Evolutionary conservation across 352 stramenopile species (phyloP).

Genomic region (Elongisporangium undulatum): DNA sequence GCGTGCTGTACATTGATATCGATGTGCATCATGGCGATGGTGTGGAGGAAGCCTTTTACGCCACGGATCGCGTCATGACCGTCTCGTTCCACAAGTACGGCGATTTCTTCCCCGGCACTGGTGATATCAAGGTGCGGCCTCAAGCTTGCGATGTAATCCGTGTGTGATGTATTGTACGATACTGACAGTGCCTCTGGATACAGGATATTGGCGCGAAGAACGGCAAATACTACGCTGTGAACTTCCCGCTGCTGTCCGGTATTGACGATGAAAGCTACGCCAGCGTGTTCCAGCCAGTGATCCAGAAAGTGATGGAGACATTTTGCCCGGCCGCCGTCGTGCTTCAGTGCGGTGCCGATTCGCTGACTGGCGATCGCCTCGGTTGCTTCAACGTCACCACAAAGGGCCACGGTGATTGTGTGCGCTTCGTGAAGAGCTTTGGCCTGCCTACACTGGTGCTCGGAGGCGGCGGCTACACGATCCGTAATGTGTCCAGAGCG

Average conservation of each 20-base stretch:
- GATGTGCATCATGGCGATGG: constrained; percentile 99
- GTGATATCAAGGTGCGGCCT: constrained; percentile 68
- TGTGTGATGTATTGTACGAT: background rate
- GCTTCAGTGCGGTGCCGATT: constrained; percentile 97
- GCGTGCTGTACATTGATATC: constrained; percentile 99
- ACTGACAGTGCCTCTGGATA: constrained; percentile 12
- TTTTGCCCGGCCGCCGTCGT: constrained; percentile 92
- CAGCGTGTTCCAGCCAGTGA: constrained; percentile 97
- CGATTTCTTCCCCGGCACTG: constrained; percentile 98
- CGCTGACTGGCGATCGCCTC: constrained; percentile 94
- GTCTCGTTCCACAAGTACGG: constrained; percentile 99
- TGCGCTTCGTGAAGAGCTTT: constrained; percentile 87
- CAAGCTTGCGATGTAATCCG: background rate
- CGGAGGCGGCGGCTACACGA: constrained; percentile 82
- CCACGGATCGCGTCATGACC: constrained; percentile 98
- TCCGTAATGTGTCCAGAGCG: constrained; percentile 87
- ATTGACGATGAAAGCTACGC: constrained; percentile 96
- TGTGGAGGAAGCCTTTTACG: constrained; percentile 96
- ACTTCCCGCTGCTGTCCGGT: constrained; percentile 95
- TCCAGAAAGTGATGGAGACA: constrained; percentile 91
- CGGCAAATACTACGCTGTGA: constrained; percentile 95
- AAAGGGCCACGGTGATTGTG: constrained; percentile 67
- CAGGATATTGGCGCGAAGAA: constrained; percentile 94
- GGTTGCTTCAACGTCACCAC: constrained; percentile 98
- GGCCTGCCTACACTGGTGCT: constrained; percentile 79